Conservation (phyloP, 1,284 basidiomycete species). For the Xerocomus minutiporus region DNA sequence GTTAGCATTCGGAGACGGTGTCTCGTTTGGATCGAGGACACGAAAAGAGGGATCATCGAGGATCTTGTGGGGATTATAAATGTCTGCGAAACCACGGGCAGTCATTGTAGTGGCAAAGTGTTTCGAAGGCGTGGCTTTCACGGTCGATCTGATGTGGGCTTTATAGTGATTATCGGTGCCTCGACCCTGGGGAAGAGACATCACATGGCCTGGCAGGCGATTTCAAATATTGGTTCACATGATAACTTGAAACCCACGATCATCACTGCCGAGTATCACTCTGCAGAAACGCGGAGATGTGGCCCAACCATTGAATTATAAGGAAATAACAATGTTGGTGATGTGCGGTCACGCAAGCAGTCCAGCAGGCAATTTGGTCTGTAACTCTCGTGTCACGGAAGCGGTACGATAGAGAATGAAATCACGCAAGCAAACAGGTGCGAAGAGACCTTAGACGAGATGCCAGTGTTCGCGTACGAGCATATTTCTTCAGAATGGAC, state of each 20-base stretch:
- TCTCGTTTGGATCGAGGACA: slow-evolving; percentile 44
- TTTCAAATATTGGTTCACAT: not conserved
- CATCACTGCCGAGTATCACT: not conserved
- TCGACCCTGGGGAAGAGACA: not conserved
- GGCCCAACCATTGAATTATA: no score
- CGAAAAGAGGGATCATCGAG: slow-evolving; percentile 50
- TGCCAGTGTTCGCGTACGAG: no score
- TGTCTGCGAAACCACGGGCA: slow-evolving; percentile 33
- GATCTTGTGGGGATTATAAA: slow-evolving; percentile 50
- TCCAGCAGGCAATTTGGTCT: no score
- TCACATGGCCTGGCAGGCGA: not conserved
- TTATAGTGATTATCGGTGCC: not conserved
- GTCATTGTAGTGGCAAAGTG: slow-evolving; percentile 18
- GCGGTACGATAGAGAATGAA: no score
- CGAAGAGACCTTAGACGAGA: no score
- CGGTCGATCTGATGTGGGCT: not conserved
- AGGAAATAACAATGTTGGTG: no score
- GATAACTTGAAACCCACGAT: not conserved
- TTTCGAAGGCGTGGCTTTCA: not conserved
- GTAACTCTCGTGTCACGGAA: no score
- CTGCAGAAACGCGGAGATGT: no score
- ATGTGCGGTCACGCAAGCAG: no score
- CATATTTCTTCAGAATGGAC: no score
- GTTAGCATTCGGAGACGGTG: slow-evolving; percentile 42
- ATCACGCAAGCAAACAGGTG: no score